Conservation (phyloP, 768 basidiomycete species). For the Neoboletus magnificus region DNA sequence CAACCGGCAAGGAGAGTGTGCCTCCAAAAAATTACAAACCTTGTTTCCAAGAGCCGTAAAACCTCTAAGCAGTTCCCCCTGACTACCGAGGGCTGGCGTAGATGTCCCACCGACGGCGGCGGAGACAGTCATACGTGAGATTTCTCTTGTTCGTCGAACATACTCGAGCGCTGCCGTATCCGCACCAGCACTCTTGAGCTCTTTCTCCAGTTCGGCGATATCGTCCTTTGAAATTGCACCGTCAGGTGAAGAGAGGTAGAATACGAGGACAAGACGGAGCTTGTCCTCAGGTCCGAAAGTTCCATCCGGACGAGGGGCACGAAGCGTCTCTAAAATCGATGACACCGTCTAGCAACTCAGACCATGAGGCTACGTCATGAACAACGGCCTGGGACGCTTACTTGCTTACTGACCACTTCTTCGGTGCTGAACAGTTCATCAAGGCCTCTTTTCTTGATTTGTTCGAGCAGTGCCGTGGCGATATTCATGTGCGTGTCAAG, state of each 20-base stretch:
- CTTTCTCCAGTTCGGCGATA: conserved; percentile 80
- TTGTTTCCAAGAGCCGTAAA: conserved; percentile 90
- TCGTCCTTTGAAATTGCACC: conserved; percentile 84
- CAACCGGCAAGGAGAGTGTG: background rate
- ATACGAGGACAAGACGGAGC: conserved; percentile 91
- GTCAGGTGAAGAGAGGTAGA: conserved; percentile 86
- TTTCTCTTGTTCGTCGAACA: conserved; percentile 86
- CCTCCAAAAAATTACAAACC: conserved; percentile 42
- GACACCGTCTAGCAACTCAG: conserved; percentile 55
- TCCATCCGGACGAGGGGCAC: conserved; percentile 62
- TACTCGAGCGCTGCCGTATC: conserved; percentile 86
- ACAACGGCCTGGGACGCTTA: conserved; percentile 25
- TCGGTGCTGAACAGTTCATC: conserved; percentile 98
- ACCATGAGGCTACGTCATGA: background rate
- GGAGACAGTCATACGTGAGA: conserved; percentile 86
- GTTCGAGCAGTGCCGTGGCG: conserved; percentile 88
- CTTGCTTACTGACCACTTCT: conserved; percentile 86
- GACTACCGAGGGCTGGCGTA: conserved; percentile 67
- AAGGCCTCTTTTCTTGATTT: conserved; percentile 91
- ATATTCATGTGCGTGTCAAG: conserved; percentile 99
- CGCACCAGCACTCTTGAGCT: conserved; percentile 78
- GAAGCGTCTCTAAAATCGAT: conserved; percentile 84
- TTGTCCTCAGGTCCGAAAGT: conserved; percentile 77
- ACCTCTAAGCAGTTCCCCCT: conserved; percentile 89
- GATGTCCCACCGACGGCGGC: conserved; percentile 54